These are phyloP conservation scores for Gamarada debralockiae DNA, from an alignment of 495 filamentous ascomycete genomes.

Conservation along the genomic window DNA sequence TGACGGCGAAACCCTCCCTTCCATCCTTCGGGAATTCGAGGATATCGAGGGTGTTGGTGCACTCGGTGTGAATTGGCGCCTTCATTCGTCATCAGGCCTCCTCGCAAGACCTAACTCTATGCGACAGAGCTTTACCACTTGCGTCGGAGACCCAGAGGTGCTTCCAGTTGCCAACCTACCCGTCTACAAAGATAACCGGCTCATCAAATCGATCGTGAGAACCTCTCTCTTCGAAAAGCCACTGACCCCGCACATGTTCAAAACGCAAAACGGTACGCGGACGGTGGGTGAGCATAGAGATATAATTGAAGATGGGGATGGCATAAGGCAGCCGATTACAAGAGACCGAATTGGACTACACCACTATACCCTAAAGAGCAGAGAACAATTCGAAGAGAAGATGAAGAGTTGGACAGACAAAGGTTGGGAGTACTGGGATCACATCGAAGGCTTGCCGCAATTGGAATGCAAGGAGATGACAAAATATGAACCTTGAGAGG, in stretches of 20 bases:
- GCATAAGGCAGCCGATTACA: slow-evolving; percentile 5
- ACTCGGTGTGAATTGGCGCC: slow-evolving; percentile 16
- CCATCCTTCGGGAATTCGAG: slow-evolving; percentile 7
- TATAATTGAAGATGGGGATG: background rate
- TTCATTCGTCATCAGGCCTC: slow-evolving; percentile 9
- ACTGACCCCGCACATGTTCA: background rate
- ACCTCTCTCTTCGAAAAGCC: background rate
- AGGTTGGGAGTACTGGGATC: slow-evolving; percentile 7
- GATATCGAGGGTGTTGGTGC: slow-evolving; percentile 10
- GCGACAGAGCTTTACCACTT: slow-evolving; percentile 10
- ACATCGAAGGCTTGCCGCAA: slow-evolving; percentile 1
- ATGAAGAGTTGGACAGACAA: slow-evolving; percentile 10
- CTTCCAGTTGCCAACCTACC: too few relatives aligned
- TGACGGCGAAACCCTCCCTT: background rate
- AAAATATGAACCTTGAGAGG: background rate
- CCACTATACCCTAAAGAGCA: slow-evolving; percentile 20
- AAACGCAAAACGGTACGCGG: background rate
- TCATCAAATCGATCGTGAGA: slow-evolving; percentile 5
- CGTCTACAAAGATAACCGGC: background rate
- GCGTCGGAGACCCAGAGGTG: slow-evolving; percentile 6
- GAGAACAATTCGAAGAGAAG: slow-evolving; percentile 19
- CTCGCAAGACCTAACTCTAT: slow-evolving; percentile 3
- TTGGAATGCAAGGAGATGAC: background rate
- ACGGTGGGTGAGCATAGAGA: slow-evolving; percentile 21
- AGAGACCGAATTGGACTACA: slow-evolving; percentile 14